A percentile compares a stretch with the other conserved stretches of the same genome.
Conservation (phyloP, 2,329 filamentous ascomycete species). For the Hymenoscyphus fraxineus region DNA sequence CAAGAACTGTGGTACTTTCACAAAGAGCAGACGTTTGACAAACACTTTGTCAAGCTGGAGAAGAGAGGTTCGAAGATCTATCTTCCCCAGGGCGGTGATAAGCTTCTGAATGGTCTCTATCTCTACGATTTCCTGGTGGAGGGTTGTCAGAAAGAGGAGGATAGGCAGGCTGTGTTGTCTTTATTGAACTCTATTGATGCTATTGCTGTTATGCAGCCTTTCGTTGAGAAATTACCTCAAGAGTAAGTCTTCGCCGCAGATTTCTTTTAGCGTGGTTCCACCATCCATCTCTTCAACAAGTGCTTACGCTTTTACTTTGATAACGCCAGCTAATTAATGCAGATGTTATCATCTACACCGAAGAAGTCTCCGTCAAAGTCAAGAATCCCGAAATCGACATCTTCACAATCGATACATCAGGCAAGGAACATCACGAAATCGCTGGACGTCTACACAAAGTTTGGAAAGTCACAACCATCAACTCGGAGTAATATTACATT, state of each 20-base stretch:
- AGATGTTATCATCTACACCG: not conserved
- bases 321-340: not conserved
- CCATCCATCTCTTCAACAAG: not conserved
- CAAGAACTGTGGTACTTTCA: not conserved
- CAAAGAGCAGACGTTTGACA: not conserved
- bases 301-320: not conserved
- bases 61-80: not conserved
- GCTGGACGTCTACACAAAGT: not conserved
- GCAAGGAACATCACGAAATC: not conserved
- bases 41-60: not conserved
- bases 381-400: not conserved
- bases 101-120: not conserved
- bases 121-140: not conserved
- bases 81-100: not conserved
- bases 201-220: not conserved
- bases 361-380: not conserved
- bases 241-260: not conserved
- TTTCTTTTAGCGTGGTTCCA: not conserved
- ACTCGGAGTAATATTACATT: not conserved
- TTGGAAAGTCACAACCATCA: not conserved
- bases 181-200: not conserved
- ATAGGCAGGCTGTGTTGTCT: not conserved
- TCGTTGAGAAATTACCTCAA: not conserved
- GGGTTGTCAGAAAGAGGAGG: not conserved
- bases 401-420: not conserved